phyloP scores from a whole-genome alignment of 2,329 filamentous ascomycete species.

The Fusarium musae region DNA sequence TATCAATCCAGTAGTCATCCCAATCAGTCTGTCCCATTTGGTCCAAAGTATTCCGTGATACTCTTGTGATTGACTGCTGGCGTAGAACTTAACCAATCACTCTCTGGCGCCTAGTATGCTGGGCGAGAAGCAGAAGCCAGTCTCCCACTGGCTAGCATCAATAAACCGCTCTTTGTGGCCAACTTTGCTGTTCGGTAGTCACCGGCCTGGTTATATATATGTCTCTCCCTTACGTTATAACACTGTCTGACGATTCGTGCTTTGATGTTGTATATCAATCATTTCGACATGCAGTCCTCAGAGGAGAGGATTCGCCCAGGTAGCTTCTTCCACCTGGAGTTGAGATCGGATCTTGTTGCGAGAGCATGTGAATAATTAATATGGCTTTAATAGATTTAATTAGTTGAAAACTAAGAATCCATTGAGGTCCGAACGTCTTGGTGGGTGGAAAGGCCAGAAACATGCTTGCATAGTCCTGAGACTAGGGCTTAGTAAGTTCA shows the following conservation, averaged over 20 bases:
- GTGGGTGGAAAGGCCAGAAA: neutral
- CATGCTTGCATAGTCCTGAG: neutral
- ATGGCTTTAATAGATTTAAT: accelerated
- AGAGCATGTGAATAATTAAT: too few relatives aligned
- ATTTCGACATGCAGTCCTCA: too few relatives aligned
- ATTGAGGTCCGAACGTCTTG: neutral
- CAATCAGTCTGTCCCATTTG: too few relatives aligned
- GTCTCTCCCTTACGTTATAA: neutral
- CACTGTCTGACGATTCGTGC: accelerated
- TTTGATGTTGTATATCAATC: neutral
- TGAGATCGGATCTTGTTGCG: neutral
- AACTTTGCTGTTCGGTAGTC: neutral
- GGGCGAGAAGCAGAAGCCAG: neutral
- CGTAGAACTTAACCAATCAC: neutral
- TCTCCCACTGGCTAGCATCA: neutral
- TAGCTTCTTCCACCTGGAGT: neutral
- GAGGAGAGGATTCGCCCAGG: neutral
- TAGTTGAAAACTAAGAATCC: too few relatives aligned
- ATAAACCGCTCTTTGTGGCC: neutral
- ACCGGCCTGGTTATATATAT: accelerated
- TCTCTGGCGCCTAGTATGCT: neutral
- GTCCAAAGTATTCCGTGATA: too few relatives aligned
- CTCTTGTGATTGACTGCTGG: too few relatives aligned
- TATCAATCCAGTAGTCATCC: neutral
- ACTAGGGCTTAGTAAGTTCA: neutral